Evolutionary conservation across 805 yeast species (phyloP).

Genomic region (Naumovozyma baii): DNA sequence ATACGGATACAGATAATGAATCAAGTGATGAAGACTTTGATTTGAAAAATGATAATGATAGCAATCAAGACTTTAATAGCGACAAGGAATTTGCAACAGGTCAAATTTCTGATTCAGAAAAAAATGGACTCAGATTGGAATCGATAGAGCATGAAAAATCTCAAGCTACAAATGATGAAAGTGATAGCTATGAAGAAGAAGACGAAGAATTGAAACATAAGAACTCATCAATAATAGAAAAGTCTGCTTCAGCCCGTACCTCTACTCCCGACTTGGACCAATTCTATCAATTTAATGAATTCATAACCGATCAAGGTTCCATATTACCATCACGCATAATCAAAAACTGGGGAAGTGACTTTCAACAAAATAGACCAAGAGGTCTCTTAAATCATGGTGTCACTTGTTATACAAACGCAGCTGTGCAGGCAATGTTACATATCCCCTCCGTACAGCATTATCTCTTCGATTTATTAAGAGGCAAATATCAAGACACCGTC

Average conservation of each 20-base stretch:
- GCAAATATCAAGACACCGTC: slow-evolving; percentile 40
- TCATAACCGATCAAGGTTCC: slow-evolving; percentile 52
- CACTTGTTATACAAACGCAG: slow-evolving; percentile 93
- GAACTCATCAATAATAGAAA: slow-evolving; percentile 8
- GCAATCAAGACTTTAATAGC: not conserved
- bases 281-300: slow-evolving; percentile 53
- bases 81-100: not conserved
- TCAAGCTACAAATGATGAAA: not conserved
- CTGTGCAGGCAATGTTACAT: slow-evolving; percentile 83
- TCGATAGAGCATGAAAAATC: slow-evolving; percentile 12
- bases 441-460: slow-evolving; percentile 87
- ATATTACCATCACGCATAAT: slow-evolving; percentile 46
- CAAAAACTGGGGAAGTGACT: slow-evolving; percentile 61
- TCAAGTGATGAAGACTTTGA: not conserved
- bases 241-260: slow-evolving; percentile 7
- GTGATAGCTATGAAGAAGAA: slow-evolving; percentile 7
- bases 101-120: slow-evolving; percentile 27
- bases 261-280: slow-evolving; percentile 41
- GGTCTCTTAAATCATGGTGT: slow-evolving; percentile 90
- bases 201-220: slow-evolving; percentile 27
- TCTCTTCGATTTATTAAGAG: slow-evolving; percentile 51
- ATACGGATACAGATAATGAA: not conserved
- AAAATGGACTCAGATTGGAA: slow-evolving; percentile 17
- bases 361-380: slow-evolving; percentile 37
- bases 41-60: not conserved